A percentile compares a stretch with the other conserved stretches of the same genome.
Evolutionary conservation across 495 filamentous ascomycete species (phyloP).

Genomic region (Aspergillus wentii): DNA sequence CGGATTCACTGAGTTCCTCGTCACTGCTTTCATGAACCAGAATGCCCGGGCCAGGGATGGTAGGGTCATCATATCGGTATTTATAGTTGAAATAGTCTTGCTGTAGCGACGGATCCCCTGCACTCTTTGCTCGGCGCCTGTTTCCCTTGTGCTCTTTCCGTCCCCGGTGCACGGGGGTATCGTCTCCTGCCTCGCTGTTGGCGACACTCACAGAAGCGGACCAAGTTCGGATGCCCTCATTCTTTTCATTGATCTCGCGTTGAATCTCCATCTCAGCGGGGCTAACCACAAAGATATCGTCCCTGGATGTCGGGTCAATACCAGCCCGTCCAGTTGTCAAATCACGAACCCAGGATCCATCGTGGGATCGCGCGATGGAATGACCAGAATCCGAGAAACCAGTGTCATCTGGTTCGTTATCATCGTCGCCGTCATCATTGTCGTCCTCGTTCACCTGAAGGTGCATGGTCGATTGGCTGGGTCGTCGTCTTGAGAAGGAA

Average conservation of each 20-base stretch:
- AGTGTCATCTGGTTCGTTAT: no score
- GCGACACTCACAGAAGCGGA: constrained; percentile 36
- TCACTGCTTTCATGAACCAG: constrained; percentile 44
- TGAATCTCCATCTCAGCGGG: constrained; percentile 39
- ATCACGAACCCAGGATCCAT: constrained; percentile 31
- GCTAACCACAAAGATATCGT: constrained; percentile 35
- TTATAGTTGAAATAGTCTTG: constrained; percentile 38
- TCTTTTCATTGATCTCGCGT: constrained; percentile 36
- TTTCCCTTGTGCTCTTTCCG: constrained; percentile 14
- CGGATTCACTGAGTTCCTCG: constrained; percentile 28
- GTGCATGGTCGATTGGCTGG: constrained; percentile 34
- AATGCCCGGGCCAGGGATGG: constrained; percentile 42
- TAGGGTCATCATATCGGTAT: constrained; percentile 11
- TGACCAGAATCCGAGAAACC: constrained; percentile 8
- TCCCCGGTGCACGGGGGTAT: constrained; percentile 14
- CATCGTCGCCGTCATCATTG: constrained; percentile 17
- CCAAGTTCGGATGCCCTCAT: constrained; percentile 42
- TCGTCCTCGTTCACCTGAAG: constrained; percentile 28
- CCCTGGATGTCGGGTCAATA: constrained; percentile 35
- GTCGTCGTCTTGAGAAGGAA: constrained; percentile 17
- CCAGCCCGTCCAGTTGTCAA: constrained; percentile 29
- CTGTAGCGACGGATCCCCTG: constrained; percentile 38
- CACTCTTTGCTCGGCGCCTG: constrained; percentile 42
- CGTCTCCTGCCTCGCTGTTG: constrained; percentile 35
- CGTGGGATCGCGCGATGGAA: constrained; percentile 18